phyloP scores from a whole-genome alignment of 257 asterid genomes.

The Nicotiana sylvestris region DNA sequence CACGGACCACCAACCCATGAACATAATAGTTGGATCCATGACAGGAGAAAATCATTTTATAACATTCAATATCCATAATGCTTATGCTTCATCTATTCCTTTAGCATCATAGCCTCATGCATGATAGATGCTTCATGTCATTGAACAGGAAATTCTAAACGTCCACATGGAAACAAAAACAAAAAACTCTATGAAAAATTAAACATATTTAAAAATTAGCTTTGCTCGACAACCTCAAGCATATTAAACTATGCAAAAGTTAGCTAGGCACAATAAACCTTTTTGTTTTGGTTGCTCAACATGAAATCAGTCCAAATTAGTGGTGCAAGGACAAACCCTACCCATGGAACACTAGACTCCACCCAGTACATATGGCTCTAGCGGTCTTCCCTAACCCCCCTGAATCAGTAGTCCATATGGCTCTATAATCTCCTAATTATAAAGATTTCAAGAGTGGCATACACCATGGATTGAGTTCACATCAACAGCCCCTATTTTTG shows the following conservation, averaged over 20 bases:
- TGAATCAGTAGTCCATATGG: slow-evolving; percentile 53
- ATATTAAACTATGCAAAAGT: neutral
- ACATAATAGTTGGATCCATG: too few species aligned
- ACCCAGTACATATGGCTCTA: neutral
- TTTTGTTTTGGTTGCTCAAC: neutral
- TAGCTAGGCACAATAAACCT: neutral
- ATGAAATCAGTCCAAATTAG: neutral
- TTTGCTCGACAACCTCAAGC: neutral
- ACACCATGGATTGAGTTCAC: neutral
- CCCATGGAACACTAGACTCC: neutral
- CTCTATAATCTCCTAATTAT: neutral
- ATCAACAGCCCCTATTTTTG: neutral
- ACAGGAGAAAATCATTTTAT: too few species aligned
- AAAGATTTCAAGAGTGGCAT: neutral
- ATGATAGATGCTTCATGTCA: neutral
- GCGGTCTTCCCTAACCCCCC: neutral
- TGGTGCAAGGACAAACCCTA: neutral
- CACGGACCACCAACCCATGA: too few species aligned
- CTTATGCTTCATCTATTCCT: neutral
- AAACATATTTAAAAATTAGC: neutral
- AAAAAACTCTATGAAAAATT: neutral
- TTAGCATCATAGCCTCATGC: neutral
- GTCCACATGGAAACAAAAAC: neutral
- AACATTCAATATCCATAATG: neutral
- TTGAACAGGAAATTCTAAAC: neutral